These are phyloP conservation scores for Cunninghamia lanceolata DNA, from an alignment of 75 land plant species.

Conservation along the genomic window DNA sequence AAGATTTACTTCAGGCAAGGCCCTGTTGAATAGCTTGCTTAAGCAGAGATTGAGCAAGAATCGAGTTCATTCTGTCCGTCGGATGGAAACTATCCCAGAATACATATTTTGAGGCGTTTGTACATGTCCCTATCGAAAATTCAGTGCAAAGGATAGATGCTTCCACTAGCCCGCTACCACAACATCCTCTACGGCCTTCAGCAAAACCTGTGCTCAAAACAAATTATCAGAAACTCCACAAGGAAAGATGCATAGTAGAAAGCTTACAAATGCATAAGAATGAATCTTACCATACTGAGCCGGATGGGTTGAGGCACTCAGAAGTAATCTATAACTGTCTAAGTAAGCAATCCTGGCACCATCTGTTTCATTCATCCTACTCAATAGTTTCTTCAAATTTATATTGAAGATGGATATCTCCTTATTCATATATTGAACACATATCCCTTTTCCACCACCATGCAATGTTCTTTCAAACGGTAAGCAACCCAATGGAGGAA, in stretches of 20 bases:
- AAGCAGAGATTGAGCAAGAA: not conserved
- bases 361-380: slow-evolving; percentile 29
- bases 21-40: not conserved
- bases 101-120: slow-evolving; percentile 16
- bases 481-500: slow-evolving; percentile 88
- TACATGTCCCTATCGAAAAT: slow-evolving; percentile 10
- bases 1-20: too few relatives aligned
- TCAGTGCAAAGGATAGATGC: slow-evolving; percentile 11
- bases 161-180: slow-evolving; percentile 20
- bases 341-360: slow-evolving; percentile 44
- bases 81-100: slow-evolving; percentile 28
- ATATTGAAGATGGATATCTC: slow-evolving; percentile 61
- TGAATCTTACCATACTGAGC: slow-evolving; percentile 39
- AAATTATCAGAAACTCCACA: not conserved
- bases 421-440: slow-evolving; percentile 50
- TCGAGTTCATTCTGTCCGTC: not conserved
- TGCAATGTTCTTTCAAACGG: slow-evolving; percentile 63
- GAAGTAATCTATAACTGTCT: slow-evolving; percentile 59
- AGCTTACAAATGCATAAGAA: not conserved
- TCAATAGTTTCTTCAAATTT: slow-evolving; percentile 26
- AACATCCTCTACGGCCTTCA: slow-evolving; percentile 21
- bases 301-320: slow-evolving; percentile 47
- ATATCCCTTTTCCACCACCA: slow-evolving; percentile 30
- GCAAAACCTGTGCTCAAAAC: slow-evolving; percentile 10
- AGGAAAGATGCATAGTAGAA: too few relatives aligned